Conservation (phyloP, 1,139 yeast genomes). For the Lodderomyces theae region DNA sequence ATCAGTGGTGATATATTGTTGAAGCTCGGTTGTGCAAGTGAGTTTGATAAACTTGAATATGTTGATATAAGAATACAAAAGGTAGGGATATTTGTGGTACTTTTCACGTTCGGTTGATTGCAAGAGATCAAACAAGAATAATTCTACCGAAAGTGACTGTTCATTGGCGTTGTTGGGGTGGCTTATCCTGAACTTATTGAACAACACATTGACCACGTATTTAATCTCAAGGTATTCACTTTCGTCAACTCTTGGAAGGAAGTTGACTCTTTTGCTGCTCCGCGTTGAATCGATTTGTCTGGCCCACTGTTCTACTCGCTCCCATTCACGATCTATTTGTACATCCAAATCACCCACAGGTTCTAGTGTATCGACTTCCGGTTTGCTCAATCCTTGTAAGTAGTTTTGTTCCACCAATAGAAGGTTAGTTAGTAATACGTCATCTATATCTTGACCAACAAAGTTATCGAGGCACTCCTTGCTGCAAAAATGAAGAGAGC, state of each 20-base stretch:
- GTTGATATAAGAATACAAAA: constrained; percentile 48
- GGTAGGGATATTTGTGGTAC: constrained; percentile 46
- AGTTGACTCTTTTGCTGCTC: constrained; percentile 25
- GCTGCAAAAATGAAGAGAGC: constrained; percentile 52
- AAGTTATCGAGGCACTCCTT: constrained; percentile 42
- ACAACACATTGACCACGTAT: constrained; percentile 34
- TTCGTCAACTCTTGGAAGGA: constrained; percentile 33
- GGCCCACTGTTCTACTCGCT: constrained; percentile 38
- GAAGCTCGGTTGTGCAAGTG: constrained; percentile 38
- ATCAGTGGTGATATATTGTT: constrained; percentile 36
- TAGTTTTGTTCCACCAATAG: constrained; percentile 28
- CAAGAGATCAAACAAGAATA: constrained; percentile 38
- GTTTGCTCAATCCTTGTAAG: constrained; percentile 22
- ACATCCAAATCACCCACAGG: constrained; percentile 18
- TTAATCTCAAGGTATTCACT: constrained; percentile 39
- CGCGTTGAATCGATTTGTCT: constrained; percentile 22
- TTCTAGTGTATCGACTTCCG: constrained; percentile 19
- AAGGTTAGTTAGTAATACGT: constrained; percentile 22
- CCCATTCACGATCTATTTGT: constrained; percentile 27
- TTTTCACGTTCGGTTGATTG: constrained; percentile 59
- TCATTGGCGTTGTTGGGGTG: constrained; percentile 8
- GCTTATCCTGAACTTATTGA: constrained; percentile 19
- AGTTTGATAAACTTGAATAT: constrained; percentile 51
- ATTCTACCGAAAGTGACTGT: constrained; percentile 19
- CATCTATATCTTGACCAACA: constrained; percentile 28